Base-by-base conservation (phyloP, 2,329 filamentous ascomycete species). In the Epichloe coenophiala region DNA sequence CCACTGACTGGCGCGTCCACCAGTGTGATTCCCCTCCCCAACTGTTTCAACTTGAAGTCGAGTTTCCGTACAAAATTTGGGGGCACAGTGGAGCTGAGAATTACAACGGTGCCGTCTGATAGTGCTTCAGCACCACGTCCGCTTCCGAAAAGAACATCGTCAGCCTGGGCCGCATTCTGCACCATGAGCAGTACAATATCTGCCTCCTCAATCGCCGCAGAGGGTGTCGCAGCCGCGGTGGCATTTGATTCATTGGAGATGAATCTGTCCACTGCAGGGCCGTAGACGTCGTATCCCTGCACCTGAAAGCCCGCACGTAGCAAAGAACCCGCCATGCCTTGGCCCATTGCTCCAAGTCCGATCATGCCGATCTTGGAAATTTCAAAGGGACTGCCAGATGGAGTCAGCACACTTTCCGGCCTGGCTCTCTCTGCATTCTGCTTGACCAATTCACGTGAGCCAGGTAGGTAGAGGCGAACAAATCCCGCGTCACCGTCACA, bases 1-100 rank as follows among this genome's bases (percentile, higher is more conserved):
- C 67, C 67, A 39, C 65, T 68, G 7, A 69, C 67, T 7, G 66
- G 67, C 4, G 60, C 60, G 55, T 69, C 67, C 3, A 69, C 54
- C 6, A 69, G 43, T 2, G 47, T 51, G 36, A 68, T 54, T 5
- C 62, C 61, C 13, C 59, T 60, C 21, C 54, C 56, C 7, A 61
- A 45, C 1, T 47, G 52, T 5, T 52, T 38, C 11, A 66, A 40
- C 48, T 52, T 55, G 15, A 45, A 21, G 27, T 56, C 54, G 23
- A 66, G 23, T 33, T 53, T 48, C 6, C 52, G 48, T 2, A 61
- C 56, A 48, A 61, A 62, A 5, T 60, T 59, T 3, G 67, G 67
- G 2, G 66, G 61, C 6, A 68, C 65, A 1, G 65, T 68, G 5
- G 65, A 67, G 56, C 61, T 65, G 19, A 68, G 55, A 12, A 68